Evolutionary conservation across 345 rosid genomes (phyloP), one percentile per base, ranked within the genome.

Genomic region (Citrus sinensis): DNA sequence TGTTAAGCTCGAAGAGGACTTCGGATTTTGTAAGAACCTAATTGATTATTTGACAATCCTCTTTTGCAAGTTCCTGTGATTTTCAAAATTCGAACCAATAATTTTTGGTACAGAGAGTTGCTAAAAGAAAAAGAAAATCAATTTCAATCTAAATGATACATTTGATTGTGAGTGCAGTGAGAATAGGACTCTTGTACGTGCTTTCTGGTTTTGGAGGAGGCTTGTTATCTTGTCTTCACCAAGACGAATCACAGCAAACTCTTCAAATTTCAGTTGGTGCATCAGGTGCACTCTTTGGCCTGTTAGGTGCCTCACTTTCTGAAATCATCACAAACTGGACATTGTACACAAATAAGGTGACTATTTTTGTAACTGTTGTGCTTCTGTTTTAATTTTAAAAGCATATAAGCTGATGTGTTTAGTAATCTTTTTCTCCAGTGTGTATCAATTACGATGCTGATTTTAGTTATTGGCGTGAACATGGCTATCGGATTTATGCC

Each of bases 311-410:
- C 11, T 93, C 92, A 92, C 88, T 97, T 63, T 92, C 99, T 2
- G 98, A 97, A 86, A 92, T 97, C 70, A 85, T 97, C 80, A 92
- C 93, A 9, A 94, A 97, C 83, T 97, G 99, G 99, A 78, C 97
- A 49, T 90, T 87, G 78, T 94, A 97, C 62, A 82, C 85, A 24
- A 90, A 93, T 62, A 97, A 97, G 98, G 98, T 94, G 71, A 59
- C 29, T 7, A 7, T 19, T 4, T 16, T 64, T 64, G n/a, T 14
- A 54, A 17, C 22, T 54, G 2, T 54, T 6, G 58, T 16, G 22
- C 22, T 54, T 16, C 22, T 17, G 22, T 54, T 54, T 54, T 35
- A 51, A 17, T 5, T 54, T 54, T 54, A 17, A 17, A 54, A 5
- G 58, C 58, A 54, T 54, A 5, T 17, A 6, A 54, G 58, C 58